Evolutionary conservation across 1,284 basidiomycete genomes (phyloP), one percentile per base, ranked within the genome.

Genomic region (Albatrellus sp.): DNA sequence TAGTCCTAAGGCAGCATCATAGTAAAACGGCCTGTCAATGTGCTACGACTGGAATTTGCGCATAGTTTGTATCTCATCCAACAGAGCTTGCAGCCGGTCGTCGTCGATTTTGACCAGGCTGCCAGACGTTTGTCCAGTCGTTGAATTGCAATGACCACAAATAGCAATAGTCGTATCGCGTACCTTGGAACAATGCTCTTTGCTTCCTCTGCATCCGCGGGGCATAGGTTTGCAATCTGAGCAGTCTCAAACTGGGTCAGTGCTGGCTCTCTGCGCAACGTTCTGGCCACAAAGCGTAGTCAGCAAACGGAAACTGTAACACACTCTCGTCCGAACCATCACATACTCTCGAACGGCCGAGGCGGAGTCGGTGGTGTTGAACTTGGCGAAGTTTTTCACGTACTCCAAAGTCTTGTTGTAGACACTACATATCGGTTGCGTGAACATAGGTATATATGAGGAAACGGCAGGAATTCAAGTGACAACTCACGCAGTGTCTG

Each of bases 401-500:
- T 93, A 93, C 53, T 92, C 90, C 40, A 88, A 68, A 0, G 91
- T 92, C 61, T 94, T 93, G 62, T 89, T 90, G 60, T 89, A 92
- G 11, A 94, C 89, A 34, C 90, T 90, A 52, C 6, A 41, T 7
- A 39, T n/a, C 28, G 29, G 29, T 41, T 42, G n/a, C 36, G 12
- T 34, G 36, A 35, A 14, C 8, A 4, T n/a, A 31, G 20, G n/a
- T 2, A 48, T 2, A 8, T 32, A 20, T 13, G 16, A 17, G 9
- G 11, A n/a, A 36, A 14, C 14, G 13, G 3, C 46, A 6, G 28
- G n/a, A 11, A 11, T 10, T 34, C 12, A 5, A 20, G 38, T 28
- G n/a, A 48, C 45, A 17, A 70, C 80, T 46, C 62, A 90, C 82
- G 80, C 76, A 42, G 84, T 89, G 55, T 90, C 84, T 2, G 85